Base-by-base conservation (phyloP, 2,329 filamentous ascomycete species). In the Claviceps paspali region DNA sequence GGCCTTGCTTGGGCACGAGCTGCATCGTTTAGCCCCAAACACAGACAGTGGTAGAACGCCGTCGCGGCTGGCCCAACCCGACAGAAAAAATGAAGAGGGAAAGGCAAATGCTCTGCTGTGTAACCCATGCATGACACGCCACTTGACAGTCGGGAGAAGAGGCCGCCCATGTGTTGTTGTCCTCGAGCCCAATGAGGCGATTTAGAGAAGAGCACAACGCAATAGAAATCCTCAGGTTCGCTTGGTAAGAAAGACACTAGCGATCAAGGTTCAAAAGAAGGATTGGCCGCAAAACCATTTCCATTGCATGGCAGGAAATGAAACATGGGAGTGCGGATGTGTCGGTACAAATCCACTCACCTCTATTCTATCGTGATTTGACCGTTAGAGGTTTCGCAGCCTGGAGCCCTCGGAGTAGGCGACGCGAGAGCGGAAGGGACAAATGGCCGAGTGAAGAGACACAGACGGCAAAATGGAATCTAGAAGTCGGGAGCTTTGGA, bases 41-140 rank as follows among this genome's bases (percentile, higher is more conserved):
- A 11, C 29, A 21, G 29, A 38, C 22, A 35, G 29, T 28, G 19
- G 26, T 23, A n/a, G 8, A 32, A 19, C 18, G 27, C 38, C 17
- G 29, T 29, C 28, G 28, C 34, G 32, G 22, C 12, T 26, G 14
- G 32, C 18, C 26, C 11, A 38, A 26, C 17, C 27, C 4, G 27
- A 34, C 29, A 32, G 27, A 9, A 29, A 38, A 35, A 23, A 11
- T 33, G 35, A 35, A 14, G 14, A n/a, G 12, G 19, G 22, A 3
- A 35, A 35, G 19, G n/a, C 37, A 35, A 29, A 35, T 24, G 27
- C 12, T 23, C 28, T n/a, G 32, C 22, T 26, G 40, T 42, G 40
- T 33, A 35, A 42, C 40, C 34, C 31, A 37, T 37, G 17, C 26
- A 24, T 14, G 26, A 12, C 38, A 33, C 32, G 38, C 38, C 40